Evolutionary conservation across 768 basidiomycete species (phyloP).

Genomic region (Pulveroboletus sp.): DNA sequence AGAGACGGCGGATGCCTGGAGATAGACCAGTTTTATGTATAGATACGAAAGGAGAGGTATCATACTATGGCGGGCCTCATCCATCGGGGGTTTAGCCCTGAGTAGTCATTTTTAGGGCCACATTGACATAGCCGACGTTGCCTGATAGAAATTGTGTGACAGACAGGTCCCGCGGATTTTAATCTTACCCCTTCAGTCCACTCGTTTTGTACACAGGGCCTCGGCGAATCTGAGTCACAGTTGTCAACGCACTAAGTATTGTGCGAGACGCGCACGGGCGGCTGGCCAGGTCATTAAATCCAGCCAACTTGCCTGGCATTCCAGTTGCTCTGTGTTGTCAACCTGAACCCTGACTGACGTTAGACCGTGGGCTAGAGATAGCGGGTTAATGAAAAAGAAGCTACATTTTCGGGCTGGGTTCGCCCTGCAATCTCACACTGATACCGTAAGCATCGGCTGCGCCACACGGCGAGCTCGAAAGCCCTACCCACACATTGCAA

Average conservation of each 20-base stretch:
- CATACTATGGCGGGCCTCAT: neutral
- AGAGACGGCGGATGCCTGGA: constrained; percentile 2
- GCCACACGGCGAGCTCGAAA: constrained; percentile 19
- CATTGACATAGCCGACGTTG: constrained; percentile 25
- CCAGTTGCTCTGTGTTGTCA: neutral
- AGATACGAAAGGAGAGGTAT: constrained; percentile 11
- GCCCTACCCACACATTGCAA: too few species aligned
- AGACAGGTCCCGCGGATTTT: constrained; percentile 1
- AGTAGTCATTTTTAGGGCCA: constrained; percentile 14
- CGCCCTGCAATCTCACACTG: constrained; percentile 1
- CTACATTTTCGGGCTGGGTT: neutral
- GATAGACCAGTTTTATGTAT: constrained; percentile 18
- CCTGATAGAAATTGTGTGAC: constrained; percentile 19
- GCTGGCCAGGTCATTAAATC: too few species aligned
- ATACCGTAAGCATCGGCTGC: constrained; percentile 11
- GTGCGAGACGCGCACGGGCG: neutral
- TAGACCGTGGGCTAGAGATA: constrained; percentile 10
- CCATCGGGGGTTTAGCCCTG: constrained; percentile 16
- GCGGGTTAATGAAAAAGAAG: constrained; percentile 15
- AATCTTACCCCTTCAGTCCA: neutral
- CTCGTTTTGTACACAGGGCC: neutral
- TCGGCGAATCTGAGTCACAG: neutral
- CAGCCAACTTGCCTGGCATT: neutral
- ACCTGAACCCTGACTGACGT: constrained; percentile 13
- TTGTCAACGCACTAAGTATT: neutral